Evolutionary conservation across 768 basidiomycete genomes (phyloP).

Genomic region (Mycena olivaceomarginata): DNA sequence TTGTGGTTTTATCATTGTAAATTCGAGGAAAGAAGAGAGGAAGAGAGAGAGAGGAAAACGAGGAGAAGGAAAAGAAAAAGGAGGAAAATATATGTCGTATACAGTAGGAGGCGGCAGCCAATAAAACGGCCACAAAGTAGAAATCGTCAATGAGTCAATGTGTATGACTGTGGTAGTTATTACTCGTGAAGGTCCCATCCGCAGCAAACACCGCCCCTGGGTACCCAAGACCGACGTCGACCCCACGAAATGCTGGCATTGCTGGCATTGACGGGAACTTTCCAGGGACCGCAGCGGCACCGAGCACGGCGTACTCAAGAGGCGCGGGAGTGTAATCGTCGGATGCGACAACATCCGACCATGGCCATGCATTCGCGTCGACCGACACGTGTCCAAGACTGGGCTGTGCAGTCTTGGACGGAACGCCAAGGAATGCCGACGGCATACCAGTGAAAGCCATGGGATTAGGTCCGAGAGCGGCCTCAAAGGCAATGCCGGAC

Average conservation of each 20-base stretch:
- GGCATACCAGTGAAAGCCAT: background rate
- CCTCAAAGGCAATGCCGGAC: constrained; percentile 41
- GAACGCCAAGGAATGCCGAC: background rate
- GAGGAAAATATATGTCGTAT: constrained; percentile 31
- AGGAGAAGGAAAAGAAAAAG: constrained; percentile 37
- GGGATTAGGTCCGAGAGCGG: constrained; percentile 14
- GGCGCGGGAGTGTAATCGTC: constrained; percentile 5
- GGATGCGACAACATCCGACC: constrained; percentile 8
- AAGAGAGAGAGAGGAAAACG: constrained; percentile 36
- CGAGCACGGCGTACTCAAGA: background rate
- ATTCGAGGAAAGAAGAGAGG: constrained; percentile 34
- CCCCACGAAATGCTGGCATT: background rate
- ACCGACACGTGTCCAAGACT: background rate
- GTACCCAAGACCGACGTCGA: background rate
- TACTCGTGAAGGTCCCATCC: background rate
- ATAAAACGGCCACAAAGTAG: background rate
- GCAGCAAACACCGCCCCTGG: constrained; percentile 1
- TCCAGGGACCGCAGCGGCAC: constrained; percentile 15
- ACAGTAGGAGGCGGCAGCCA: constrained; percentile 26
- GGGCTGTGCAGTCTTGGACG: constrained; percentile 10
- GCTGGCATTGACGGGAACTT: constrained; percentile 8
- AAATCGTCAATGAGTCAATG: constrained; percentile 43
- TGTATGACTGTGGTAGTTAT: constrained; percentile 5
- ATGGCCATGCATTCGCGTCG: constrained; percentile 1
- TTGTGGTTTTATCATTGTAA: constrained; percentile 22